Percentiles rank a stretch among this genome's conserved stretches.
These are phyloP conservation scores for Musa schizocarpa DNA, from an alignment of 176 grass and related monocot genomes.

Conservation along the genomic window DNA sequence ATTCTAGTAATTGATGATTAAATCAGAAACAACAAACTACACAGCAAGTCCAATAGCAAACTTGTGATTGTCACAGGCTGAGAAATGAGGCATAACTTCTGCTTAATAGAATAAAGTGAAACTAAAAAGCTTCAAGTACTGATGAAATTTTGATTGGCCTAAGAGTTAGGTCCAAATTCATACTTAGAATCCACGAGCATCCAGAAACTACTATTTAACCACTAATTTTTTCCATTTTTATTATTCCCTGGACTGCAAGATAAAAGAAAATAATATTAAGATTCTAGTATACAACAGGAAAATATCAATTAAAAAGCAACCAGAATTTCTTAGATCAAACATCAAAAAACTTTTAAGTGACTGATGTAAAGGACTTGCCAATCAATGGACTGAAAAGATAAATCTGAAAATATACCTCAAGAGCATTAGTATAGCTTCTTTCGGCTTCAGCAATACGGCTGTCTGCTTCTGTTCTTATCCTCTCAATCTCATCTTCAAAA, in stretches of 20 bases:
- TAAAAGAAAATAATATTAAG: neutral
- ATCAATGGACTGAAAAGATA: neutral
- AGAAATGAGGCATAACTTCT: neutral
- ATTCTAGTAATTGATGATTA: neutral
- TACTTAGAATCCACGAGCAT: neutral
- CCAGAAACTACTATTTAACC: neutral
- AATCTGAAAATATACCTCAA: slow-evolving; percentile 59
- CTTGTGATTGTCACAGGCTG: neutral
- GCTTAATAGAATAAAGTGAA: neutral
- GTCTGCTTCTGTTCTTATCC: slow-evolving; percentile 79
- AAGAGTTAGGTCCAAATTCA: neutral
- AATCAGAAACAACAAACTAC: neutral
- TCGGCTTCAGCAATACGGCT: slow-evolving; percentile 61
- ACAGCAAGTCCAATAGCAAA: neutral
- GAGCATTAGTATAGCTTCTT: slow-evolving; percentile 44
- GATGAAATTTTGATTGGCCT: neutral
- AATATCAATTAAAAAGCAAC: neutral
- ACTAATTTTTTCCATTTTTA: neutral
- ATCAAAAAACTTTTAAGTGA: neutral
- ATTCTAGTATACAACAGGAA: neutral
- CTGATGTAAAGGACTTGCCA: neutral
- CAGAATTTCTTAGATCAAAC: neutral
- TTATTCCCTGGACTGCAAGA: neutral
- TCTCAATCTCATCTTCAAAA: slow-evolving; percentile 92
- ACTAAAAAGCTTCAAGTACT: neutral